Evolutionary conservation across 306 rosid genomes (phyloP), one percentile per base, ranked within the genome.

Genomic region (Astragalus glycyphyllos): DNA sequence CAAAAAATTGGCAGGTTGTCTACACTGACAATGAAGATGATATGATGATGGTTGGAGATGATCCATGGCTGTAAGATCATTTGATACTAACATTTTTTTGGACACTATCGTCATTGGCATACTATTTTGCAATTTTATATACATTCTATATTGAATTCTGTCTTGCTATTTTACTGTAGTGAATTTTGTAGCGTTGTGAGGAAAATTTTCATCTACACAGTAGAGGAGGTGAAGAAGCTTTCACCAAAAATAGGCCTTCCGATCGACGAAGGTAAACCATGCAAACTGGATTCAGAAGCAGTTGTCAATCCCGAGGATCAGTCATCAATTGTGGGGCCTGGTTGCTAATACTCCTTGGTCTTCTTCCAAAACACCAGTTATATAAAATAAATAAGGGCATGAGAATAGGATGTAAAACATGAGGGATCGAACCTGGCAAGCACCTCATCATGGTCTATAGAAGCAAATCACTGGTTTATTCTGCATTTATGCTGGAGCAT

Each of bases 11-110:
- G 97, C 96, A 84, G 79, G 95, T 94, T 77, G 97, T 94, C 70
- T 94, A 90, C 85, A 84, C 97, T 0, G 97, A 94, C 67, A 90
- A 94, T 65, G 98, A 94, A 88, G 97, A 90, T 82, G 97, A 94
- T 68, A 84, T 87, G 95, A 94, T 94, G 97, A 85, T 94, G 98
- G 97, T 84, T 72, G 98, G 98, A 66, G 97, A 94, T 83, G 97
- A 90, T 49, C 98, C 98, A 34, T 94, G 98, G 98, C 84, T 83
- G 98, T 93, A 90, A 84, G 98, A 81, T 74, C 58, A 63, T 73
- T 60, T 60, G 42, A 58, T 26, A 20, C 9, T 29, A 46, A 42
- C 72, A 57, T 42, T 71, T 67, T 20, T 48, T 23, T 16, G 46
- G 60, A 32, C 29, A 7, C 57, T 49, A 60, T 65, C 20, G 35